Conservation (phyloP, 1,284 basidiomycete genomes). For the Cryptococcus depauperatus region DNA sequence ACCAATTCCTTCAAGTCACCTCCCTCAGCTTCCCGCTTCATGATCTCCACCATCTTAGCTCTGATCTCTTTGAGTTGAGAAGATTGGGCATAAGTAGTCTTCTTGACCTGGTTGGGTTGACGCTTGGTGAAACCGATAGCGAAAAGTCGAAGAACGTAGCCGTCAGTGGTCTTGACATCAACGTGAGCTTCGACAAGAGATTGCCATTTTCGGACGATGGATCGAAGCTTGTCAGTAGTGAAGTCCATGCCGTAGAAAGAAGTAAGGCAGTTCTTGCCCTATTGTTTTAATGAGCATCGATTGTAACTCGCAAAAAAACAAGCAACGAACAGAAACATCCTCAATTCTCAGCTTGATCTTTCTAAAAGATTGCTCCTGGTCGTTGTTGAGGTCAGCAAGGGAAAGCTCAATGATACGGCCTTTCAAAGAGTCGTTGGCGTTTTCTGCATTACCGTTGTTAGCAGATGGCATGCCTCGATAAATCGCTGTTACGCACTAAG, state of each 20-base stretch:
- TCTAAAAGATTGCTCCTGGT: conserved; percentile 99
- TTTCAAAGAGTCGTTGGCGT: conserved; percentile 97
- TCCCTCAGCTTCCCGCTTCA: conserved; percentile 89
- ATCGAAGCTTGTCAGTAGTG: conserved; percentile 99
- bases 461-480: not conserved
- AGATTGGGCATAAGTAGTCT: conserved; percentile 97
- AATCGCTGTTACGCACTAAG: conserved; percentile 61
- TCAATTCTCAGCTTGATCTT: conserved; percentile 99
- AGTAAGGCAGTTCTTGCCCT: conserved; percentile 98
- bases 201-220: conserved; percentile 99
- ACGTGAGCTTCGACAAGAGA: conserved; percentile 97
- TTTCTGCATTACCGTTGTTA: conserved; percentile 55
- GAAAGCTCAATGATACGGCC: conserved; percentile 96
- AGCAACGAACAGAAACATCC: conserved; percentile 56
- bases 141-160: conserved; percentile 98
- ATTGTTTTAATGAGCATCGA: conserved; percentile 27
- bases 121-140: conserved; percentile 99
- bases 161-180: conserved; percentile 98
- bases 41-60: conserved; percentile 99
- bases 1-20: conserved; percentile 97
- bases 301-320: not conserved
- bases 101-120: conserved; percentile 91
- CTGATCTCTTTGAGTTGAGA: conserved; percentile 95
- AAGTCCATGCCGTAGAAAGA: conserved; percentile 99
- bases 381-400: conserved; percentile 97